Evolutionary conservation across 768 basidiomycete species (phyloP), one percentile per base, ranked within the genome.

Genomic region (Boletus pseudo-olivaceus): DNA sequence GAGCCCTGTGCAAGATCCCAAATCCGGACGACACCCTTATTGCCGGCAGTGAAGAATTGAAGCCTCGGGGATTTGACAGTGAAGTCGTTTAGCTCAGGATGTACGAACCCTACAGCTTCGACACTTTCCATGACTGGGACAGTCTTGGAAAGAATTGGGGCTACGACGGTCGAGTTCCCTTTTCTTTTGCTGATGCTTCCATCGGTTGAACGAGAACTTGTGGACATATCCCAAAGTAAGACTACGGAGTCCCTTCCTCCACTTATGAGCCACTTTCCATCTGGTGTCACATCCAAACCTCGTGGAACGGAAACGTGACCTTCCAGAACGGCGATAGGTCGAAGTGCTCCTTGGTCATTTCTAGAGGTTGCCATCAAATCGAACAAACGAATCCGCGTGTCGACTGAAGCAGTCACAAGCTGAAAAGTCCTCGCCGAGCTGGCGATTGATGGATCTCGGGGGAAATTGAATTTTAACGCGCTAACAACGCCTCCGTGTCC

Each of bases 401-500:
- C 97, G 42, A 91, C 89, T 29, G 92, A 95, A 6, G 89, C 96
- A 0, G 95, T 95, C 52, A 95, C 79, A 38, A 98, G 81, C 60
- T 86, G 85, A 80, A 95, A 88, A 47, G 77, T 79, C 59, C 73
- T 75, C 49, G 75, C 72, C 50, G 74, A 75, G 38, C 61, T 69
- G 29, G 78, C 72, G 33, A 73, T 74, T 8, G 82, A 81, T 3
- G 78, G 75, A 56, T 88, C 80, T 55, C 76, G 81, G 20, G 85
- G 86, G 62, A 87, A 90, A 68, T 87, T 88, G 73, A 95, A 99
- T 26, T 81, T 75, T 55, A 98, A 75, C 15, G 96, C 94, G 60
- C 89, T 91, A 67, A 99, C 87, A 55, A 97, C 91, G n/a, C 97
- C 97, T 5, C 95, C 97, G 67, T 98, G 97, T 2, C 95, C 96